Evolutionary conservation across 2,329 filamentous ascomycete species (phyloP).

Genomic region (Hymenoscyphus infarciens): DNA sequence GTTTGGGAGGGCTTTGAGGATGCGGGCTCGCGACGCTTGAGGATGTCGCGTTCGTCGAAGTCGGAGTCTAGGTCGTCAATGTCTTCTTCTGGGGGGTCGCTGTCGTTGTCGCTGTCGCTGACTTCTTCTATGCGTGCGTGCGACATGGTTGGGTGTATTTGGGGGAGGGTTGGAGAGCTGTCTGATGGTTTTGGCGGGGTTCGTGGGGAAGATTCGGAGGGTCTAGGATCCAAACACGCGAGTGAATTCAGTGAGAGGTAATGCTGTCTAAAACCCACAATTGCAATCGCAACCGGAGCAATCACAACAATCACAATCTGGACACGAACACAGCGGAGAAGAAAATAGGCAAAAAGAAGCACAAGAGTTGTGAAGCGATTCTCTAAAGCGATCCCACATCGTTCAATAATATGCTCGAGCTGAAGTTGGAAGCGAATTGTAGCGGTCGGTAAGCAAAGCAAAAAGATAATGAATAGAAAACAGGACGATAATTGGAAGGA

Average conservation of each 20-base stretch:
- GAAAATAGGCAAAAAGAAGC: background rate
- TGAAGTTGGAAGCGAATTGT: no score
- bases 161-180: conserved; percentile 11
- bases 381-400: no score
- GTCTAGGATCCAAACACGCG: background rate
- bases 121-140: conserved; percentile 91
- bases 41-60: conserved; percentile 47
- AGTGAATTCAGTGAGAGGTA: background rate
- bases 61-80: conserved; percentile 61
- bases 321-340: background rate
- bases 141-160: conserved; percentile 55
- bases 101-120: conserved; percentile 67
- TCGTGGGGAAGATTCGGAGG: conserved; percentile 9
- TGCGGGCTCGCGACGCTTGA: conserved; percentile 24
- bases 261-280: background rate
- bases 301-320: background rate
- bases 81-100: conserved; percentile 82
- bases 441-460: no score
- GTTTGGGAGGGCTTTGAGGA: conserved; percentile 34
- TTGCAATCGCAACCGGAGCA: background rate
- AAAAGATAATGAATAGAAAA: background rate
- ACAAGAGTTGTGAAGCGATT: background rate
- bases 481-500: background rate
- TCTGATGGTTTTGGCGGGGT: conserved; percentile 15
- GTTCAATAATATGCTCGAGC: no score